Evolutionary conservation across 2,329 filamentous ascomycete species (phyloP).

Genomic region (Dactylonectria macrodidyma): DNA sequence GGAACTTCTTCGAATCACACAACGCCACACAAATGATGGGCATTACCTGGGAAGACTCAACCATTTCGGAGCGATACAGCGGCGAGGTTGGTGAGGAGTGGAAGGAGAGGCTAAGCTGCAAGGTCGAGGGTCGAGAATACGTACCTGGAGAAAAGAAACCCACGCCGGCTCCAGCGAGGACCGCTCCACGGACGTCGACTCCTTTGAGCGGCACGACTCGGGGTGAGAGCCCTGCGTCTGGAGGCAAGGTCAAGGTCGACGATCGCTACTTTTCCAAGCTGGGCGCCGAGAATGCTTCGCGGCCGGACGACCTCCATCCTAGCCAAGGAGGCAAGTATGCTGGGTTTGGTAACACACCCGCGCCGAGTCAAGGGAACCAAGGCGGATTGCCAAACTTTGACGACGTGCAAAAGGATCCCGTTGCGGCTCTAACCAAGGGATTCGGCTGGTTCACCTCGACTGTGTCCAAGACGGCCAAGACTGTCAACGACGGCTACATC

Average conservation of each 20-base stretch:
- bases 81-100: constrained; percentile 94
- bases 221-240: constrained; percentile 56
- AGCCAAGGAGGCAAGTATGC: constrained; percentile 93
- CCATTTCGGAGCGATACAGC: constrained; percentile 91
- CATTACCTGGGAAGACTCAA: constrained; percentile 86
- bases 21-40: constrained; percentile 76
- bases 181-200: constrained; percentile 57
- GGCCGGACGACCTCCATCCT: constrained; percentile 83
- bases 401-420: constrained; percentile 91
- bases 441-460: constrained; percentile 95
- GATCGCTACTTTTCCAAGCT: constrained; percentile 92
- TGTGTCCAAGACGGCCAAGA: constrained; percentile 91
- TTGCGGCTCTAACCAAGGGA: constrained; percentile 89
- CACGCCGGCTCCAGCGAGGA: constrained; percentile 50
- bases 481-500: constrained; percentile 90
- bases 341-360: constrained; percentile 88
- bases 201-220: constrained; percentile 58
- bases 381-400: constrained; percentile 78
- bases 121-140: constrained; percentile 91
- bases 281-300: constrained; percentile 84
- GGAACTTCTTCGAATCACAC: constrained; percentile 86
- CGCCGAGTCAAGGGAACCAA: constrained; percentile 61
- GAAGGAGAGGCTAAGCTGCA: constrained; percentile 90
- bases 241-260: constrained; percentile 75
- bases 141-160: constrained; percentile 78